A percentile compares a stretch with the other conserved stretches of the same genome.
Conservation (phyloP, 768 basidiomycete species). For the Russula brevipes region DNA sequence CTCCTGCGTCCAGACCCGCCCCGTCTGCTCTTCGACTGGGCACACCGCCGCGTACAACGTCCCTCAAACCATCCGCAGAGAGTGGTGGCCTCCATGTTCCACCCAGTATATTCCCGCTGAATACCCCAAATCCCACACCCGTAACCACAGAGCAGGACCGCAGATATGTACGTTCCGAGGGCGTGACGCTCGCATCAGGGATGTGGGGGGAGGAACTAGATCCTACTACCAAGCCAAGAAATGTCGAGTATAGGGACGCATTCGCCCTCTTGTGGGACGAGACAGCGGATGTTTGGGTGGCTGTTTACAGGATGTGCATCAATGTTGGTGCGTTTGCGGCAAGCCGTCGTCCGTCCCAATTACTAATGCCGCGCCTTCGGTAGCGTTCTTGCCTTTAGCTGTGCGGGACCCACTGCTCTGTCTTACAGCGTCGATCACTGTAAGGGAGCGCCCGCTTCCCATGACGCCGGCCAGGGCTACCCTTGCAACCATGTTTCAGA, state of each 20-base stretch:
- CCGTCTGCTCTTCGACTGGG: conserved; percentile 35
- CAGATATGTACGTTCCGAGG: conserved; percentile 73
- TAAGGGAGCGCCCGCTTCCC: conserved; percentile 71
- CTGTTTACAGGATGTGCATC: conserved; percentile 70
- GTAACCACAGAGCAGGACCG: conserved; percentile 65
- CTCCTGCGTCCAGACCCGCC: conserved; percentile 37
- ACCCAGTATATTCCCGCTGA: conserved; percentile 75
- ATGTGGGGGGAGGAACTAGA: conserved; percentile 69
- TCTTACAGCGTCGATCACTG: conserved; percentile 77
- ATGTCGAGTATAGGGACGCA: conserved; percentile 38
- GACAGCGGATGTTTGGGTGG: conserved; percentile 61
- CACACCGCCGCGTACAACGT: conserved; percentile 47
- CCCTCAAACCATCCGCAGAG: conserved; percentile 33
- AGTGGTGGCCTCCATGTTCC: conserved; percentile 17
- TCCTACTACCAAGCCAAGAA: conserved; percentile 33
- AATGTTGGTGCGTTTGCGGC: conserved; percentile 59
- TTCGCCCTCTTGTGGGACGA: conserved; percentile 67
- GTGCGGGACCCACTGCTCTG: conserved; percentile 74
- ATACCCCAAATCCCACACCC: conserved; percentile 82
- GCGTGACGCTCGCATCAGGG: conserved; percentile 61
- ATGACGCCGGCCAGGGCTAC: conserved; percentile 38
- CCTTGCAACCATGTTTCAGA: conserved; percentile 33
- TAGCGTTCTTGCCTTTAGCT: conserved; percentile 51
- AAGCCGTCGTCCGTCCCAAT: background rate
- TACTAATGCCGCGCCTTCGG: background rate